A percentile compares a stretch with the other conserved stretches of the same genome.
These are phyloP conservation scores for Eucalyptus viminalis DNA, from an alignment of 345 rosid species.

Conservation along the genomic window DNA sequence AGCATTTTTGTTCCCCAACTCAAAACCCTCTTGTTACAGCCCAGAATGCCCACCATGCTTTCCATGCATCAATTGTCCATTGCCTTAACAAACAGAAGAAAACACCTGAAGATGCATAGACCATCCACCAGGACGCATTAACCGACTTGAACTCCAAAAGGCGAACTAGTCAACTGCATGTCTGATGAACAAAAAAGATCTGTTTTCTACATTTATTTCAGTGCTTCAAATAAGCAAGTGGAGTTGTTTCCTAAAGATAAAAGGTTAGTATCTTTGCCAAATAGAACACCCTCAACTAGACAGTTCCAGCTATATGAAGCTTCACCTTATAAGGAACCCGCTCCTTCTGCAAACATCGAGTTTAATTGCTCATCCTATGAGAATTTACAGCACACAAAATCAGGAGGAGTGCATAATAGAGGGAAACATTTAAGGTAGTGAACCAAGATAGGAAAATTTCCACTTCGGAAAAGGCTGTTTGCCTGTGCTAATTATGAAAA, in stretches of 20 bases:
- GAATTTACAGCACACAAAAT: background rate
- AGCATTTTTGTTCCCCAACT: background rate
- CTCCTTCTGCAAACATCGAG: background rate
- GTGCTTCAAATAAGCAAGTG: background rate
- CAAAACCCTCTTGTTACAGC: background rate
- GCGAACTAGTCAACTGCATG: background rate
- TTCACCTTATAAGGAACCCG: fast-evolving
- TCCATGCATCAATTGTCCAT: background rate
- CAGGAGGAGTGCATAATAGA: background rate
- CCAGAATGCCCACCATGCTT: background rate
- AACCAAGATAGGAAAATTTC: background rate
- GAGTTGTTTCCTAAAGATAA: background rate
- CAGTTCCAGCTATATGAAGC: background rate
- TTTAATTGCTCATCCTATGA: background rate
- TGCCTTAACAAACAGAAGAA: background rate
- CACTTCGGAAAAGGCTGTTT: background rate
- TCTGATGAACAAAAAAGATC: background rate
- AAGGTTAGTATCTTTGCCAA: background rate
- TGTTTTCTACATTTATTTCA: background rate
- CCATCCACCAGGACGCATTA: background rate
- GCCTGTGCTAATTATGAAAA: background rate
- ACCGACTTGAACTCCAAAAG: background rate
- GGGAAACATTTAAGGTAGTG: background rate
- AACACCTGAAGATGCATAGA: background rate
- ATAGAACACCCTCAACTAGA: background rate